Base-by-base conservation (phyloP, 257 asterid genomes). In the Salvia miltiorrhiza region DNA sequence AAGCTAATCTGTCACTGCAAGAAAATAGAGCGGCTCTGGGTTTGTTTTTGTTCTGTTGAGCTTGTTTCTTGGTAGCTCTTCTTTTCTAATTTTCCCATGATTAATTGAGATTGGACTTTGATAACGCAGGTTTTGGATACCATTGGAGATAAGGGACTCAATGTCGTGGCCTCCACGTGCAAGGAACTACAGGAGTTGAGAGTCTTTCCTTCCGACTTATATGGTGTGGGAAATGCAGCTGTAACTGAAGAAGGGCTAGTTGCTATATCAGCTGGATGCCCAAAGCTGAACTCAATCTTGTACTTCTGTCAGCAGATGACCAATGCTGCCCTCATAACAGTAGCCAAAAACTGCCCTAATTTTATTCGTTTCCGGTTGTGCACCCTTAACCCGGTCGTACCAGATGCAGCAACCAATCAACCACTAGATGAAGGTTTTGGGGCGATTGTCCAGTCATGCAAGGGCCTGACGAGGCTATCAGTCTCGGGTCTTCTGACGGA, bases 341-440 rank as follows among this genome's bases (percentile, higher is more conserved):
- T 89, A 47, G 93, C 96, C 1, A 89, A 89, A 61, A 87, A 89
- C 58, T 87, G 96, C 82, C 95, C 96, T 2, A 89, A 89, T 76
- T 89, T 89, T 69, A 85, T 83, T 35, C 86, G 95, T 3, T 92
- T 92, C 82, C 80, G 89, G 13, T 49, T 92, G 20, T 69, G 82
- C 81, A 89, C 92, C 28, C 77, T 83, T 6, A 78, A 89, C 76
- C 96, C 98, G 0, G 65, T 49, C 14, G 73, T 80, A 43, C 88
- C 96, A 5, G 98, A 92, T 72, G 92, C 88, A 3, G 84, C 77
- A n/a, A 92, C 98, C 39, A 77, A 62, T 79, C 84, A 64, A 65
- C 98, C 98, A 6, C 86, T 92, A 0, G 98, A 89, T 28, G 98
- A 92, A 60, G 96, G 96, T 39, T 92, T 87, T 63, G 98, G 98